phyloP scores from a whole-genome alignment of 2,329 filamentous ascomycete genomes.

The Fusarium paranaense region DNA sequence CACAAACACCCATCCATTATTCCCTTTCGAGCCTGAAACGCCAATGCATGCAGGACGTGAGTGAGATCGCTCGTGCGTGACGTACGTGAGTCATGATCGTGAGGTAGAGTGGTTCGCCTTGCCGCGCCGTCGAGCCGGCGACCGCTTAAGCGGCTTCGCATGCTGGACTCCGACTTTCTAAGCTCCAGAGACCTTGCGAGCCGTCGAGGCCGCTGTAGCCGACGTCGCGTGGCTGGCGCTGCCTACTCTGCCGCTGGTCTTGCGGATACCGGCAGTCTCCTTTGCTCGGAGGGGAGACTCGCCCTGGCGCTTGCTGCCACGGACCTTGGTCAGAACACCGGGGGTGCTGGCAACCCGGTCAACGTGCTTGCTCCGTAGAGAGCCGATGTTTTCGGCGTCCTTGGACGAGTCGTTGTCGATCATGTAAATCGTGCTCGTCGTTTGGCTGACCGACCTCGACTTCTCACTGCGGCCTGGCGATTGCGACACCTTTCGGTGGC shows the following conservation, averaged over 20 bases:
- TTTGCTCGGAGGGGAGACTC: slow-evolving; percentile 64
- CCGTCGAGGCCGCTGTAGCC: slow-evolving; percentile 57
- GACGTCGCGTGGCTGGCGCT: slow-evolving; percentile 62
- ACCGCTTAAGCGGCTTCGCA: slow-evolving; percentile 33
- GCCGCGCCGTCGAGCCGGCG: slow-evolving; percentile 26
- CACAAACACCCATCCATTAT: slow-evolving; percentile 33
- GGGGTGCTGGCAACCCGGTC: slow-evolving; percentile 67
- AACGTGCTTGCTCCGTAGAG: slow-evolving; percentile 69
- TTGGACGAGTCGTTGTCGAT: slow-evolving; percentile 77
- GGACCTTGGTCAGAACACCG: slow-evolving; percentile 72
- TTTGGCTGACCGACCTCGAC: slow-evolving; percentile 79
- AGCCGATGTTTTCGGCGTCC: slow-evolving; percentile 77
- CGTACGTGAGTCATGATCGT: slow-evolving; percentile 57
- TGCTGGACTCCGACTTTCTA: slow-evolving; percentile 44
- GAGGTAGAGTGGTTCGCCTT: slow-evolving; percentile 45
- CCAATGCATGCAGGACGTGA: slow-evolving; percentile 59
- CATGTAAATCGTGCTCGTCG: slow-evolving; percentile 74
- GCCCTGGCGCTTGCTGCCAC: slow-evolving; percentile 67
- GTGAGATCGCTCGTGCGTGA: slow-evolving; percentile 54
- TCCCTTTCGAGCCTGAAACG: slow-evolving; percentile 49
- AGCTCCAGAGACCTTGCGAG: slow-evolving; percentile 65
- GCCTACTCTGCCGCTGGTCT: slow-evolving; percentile 74
- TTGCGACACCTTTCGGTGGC: slow-evolving; percentile 72
- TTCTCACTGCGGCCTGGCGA: slow-evolving; percentile 72
- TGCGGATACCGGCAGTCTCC: slow-evolving; percentile 68